Conservation (phyloP, 306 rosid species). For the Biancaea sappan region DNA sequence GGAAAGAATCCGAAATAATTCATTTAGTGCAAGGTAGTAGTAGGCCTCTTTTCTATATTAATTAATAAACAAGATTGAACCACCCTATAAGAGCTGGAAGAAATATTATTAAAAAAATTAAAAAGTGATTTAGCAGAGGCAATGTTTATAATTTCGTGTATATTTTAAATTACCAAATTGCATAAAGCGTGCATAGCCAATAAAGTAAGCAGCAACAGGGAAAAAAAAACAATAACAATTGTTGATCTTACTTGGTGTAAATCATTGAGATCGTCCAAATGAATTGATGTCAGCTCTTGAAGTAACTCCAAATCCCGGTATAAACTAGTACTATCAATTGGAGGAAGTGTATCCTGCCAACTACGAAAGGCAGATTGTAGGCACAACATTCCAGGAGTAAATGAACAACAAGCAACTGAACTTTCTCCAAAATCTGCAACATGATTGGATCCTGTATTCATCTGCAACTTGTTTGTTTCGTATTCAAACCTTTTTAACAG, state of each 20-base stretch:
- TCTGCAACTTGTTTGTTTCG: conserved; percentile 48
- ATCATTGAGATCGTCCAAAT: conserved; percentile 49
- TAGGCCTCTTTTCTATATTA: not conserved
- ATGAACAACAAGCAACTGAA: conserved; percentile 59
- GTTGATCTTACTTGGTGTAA: conserved; percentile 51
- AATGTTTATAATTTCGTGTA: not conserved
- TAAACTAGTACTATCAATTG: conserved; percentile 63
- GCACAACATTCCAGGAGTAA: conserved; percentile 48
- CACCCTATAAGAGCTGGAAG: not conserved
- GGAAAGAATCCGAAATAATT: not conserved
- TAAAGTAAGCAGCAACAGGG: not conserved
- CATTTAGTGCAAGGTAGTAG: not conserved
- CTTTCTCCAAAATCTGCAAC: conserved; percentile 32
- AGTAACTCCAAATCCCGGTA: conserved; percentile 73
- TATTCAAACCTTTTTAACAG: conserved; percentile 51
- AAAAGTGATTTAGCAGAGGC: not conserved
- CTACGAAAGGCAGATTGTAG: conserved; percentile 49
- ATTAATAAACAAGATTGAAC: not conserved
- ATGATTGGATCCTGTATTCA: conserved; percentile 36
- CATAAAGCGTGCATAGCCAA: not conserved
- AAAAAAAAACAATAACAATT: not conserved
- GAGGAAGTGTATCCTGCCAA: conserved; percentile 64
- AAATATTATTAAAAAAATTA: not conserved
- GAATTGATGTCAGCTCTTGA: conserved; percentile 57
- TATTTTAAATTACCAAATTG: not conserved